Conservation (phyloP, 2,329 filamentous ascomycete species). For the Xylaria sp. region DNA sequence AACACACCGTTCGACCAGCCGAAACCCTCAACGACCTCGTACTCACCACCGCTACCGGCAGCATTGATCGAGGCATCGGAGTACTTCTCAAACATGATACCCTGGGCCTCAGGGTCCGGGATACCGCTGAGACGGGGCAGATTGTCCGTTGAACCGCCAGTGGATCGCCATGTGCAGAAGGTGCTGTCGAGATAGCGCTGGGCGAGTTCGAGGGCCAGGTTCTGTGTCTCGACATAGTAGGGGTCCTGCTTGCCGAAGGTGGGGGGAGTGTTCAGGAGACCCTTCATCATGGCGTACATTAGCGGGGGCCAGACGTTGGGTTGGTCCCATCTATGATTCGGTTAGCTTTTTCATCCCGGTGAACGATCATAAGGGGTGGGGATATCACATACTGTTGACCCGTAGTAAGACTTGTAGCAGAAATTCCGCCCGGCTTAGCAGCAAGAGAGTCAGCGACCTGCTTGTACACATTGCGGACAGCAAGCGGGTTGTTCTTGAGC, state of each 20-base stretch:
- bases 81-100: conserved; percentile 69
- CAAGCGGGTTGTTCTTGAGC: conserved; percentile 54
- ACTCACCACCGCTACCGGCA: conserved; percentile 61
- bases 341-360: conserved; percentile 2
- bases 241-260: conserved; percentile 50
- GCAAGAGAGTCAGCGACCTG: conserved; percentile 51
- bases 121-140: conserved; percentile 47
- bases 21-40: conserved; percentile 64
- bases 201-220: conserved; percentile 52
- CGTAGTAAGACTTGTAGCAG: conserved; percentile 56
- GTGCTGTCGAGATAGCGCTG: conserved; percentile 63
- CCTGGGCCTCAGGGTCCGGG: conserved; percentile 36
- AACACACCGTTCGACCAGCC: conserved; percentile 67
- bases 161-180: conserved; percentile 66
- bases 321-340: conserved; percentile 51
- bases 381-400: conserved; percentile 39
- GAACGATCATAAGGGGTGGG: not conserved
- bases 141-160: conserved; percentile 54
- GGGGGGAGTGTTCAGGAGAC: conserved; percentile 54
- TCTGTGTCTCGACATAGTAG: conserved; percentile 48
- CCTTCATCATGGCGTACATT: conserved; percentile 59
- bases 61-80: conserved; percentile 54
- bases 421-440: conserved; percentile 49
- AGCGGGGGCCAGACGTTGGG: conserved; percentile 66
- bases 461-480: conserved; percentile 49